phyloP scores from a whole-genome alignment of 768 basidiomycete genomes.

The Calocera viscosa region DNA sequence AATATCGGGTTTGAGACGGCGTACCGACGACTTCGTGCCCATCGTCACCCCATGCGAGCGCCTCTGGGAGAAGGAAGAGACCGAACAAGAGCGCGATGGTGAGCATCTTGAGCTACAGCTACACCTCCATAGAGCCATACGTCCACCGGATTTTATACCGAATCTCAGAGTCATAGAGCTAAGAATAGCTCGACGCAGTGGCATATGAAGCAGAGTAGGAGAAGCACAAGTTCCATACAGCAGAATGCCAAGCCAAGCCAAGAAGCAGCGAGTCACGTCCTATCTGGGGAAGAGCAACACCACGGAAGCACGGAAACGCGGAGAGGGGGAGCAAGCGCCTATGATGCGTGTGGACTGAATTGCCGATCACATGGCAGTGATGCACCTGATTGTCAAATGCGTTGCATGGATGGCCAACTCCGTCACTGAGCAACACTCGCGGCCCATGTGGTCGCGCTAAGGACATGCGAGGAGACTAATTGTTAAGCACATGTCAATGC shows the following conservation, averaged over 20 bases:
- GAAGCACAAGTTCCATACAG: not conserved
- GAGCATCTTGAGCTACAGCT: not conserved
- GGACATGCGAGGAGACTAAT: not conserved
- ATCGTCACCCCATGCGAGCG: conserved; percentile 31
- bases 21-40: conserved; percentile 38
- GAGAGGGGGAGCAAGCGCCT: not conserved
- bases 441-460: not conserved
- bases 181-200: not conserved
- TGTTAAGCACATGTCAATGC: not conserved
- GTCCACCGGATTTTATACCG: not conserved
- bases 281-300: not conserved
- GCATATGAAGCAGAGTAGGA: not conserved
- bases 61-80: conserved; percentile 5
- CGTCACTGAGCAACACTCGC: not conserved
- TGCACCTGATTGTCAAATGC: too few relatives aligned
- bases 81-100: not conserved
- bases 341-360: not conserved
- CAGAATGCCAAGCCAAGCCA: not conserved
- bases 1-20: not conserved
- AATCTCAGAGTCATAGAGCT: not conserved
- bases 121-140: not conserved
- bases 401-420: too few relatives aligned
- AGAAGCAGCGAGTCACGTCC: not conserved
- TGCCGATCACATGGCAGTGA: too few relatives aligned
- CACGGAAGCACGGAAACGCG: not conserved